phyloP scores from a whole-genome alignment of 2,329 filamentous ascomycete species.

The Graphilbum sp. region DNA sequence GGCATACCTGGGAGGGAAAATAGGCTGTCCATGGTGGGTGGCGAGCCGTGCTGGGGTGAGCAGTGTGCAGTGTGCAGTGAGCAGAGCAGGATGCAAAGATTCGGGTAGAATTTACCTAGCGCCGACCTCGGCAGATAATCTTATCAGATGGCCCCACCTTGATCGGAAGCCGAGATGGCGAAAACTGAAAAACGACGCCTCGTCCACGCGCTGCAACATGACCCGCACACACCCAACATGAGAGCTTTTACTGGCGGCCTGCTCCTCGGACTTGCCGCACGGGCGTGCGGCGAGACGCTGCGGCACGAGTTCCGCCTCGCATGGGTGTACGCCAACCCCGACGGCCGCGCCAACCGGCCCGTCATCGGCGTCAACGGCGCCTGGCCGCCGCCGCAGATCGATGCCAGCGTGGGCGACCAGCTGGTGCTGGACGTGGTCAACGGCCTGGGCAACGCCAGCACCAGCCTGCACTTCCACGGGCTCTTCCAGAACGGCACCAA shows the following conservation, averaged over 20 bases:
- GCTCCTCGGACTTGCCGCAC: background rate
- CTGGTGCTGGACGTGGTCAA: conserved; percentile 43
- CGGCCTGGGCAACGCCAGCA: conserved; percentile 43
- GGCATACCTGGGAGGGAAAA: conserved; percentile 3
- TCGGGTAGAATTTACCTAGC: background rate
- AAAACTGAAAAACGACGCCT: too few relatives aligned
- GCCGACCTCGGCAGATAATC: background rate
- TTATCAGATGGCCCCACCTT: background rate
- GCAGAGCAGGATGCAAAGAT: too few relatives aligned
- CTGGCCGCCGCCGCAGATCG: conserved; percentile 56
- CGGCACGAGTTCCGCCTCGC: conserved; percentile 50
- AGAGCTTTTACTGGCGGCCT: too few relatives aligned
- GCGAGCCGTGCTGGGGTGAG: too few relatives aligned
- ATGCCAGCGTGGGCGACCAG: conserved; percentile 44
- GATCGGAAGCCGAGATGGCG: background rate
- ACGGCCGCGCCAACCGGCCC: conserved; percentile 44
- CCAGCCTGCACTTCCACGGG: conserved; percentile 55
- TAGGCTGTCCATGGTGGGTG: conserved; percentile 2
- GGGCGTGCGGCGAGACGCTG: conserved; percentile 20
- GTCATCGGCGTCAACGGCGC: conserved; percentile 60
- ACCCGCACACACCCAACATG: too few relatives aligned
- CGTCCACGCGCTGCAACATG: too few relatives aligned
- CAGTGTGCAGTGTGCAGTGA: too few relatives aligned
- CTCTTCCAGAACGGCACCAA: conserved; percentile 47
- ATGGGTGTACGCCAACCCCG: conserved; percentile 57